Evolutionary conservation across 352 stramenopile species (phyloP), one percentile per base, ranked within the genome.

Genomic region (Phytophthora brassicae): DNA sequence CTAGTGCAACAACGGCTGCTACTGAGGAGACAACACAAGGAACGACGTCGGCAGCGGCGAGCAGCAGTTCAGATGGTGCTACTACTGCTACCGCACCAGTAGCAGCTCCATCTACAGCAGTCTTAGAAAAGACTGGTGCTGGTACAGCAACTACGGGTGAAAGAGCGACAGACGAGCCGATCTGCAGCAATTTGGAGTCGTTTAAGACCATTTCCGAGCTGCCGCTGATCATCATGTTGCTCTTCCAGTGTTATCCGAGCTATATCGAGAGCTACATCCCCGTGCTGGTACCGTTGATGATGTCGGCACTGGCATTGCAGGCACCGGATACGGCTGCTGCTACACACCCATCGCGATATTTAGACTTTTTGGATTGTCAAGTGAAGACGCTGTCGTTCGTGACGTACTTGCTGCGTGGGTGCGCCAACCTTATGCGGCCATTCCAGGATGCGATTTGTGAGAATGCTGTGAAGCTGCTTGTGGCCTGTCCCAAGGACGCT

Each of bases 321-420:
- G 80, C 91, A 12, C 89, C 92, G 0, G 77, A 88, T 28, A 71
- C 64, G 23, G 74, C 81, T 2, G 62, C 73, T 20, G 79, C 81
- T 16, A 68, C 89, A 3, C 77, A 96, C 41, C 74, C 79, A 28
- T 62, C 75, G 44, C 73, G 78, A 20, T 96, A 92, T 73, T 80
- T 86, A n/a, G 79, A 98, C 56, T 92, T 99, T 56, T 69, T 98
- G 36, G 88, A 97, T 47, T 96, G 87, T 53, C 97, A 99, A 77
- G 94, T 98, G 43, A 99, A 99, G 75, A 98, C 96, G 11, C 75
- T 99, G 20, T 98, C 94, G 28, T 99, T 99, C 61, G 75, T 99
- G 31, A 99, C 96, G 19, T 99, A 99, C 58, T 79, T 99, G 42
- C 70, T 99, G 39, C 88, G 95, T 28, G 85, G 88, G 11, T 98